phyloP scores from a whole-genome alignment of 2,329 filamentous ascomycete genomes.

The Penicillium sumatraense region DNA sequence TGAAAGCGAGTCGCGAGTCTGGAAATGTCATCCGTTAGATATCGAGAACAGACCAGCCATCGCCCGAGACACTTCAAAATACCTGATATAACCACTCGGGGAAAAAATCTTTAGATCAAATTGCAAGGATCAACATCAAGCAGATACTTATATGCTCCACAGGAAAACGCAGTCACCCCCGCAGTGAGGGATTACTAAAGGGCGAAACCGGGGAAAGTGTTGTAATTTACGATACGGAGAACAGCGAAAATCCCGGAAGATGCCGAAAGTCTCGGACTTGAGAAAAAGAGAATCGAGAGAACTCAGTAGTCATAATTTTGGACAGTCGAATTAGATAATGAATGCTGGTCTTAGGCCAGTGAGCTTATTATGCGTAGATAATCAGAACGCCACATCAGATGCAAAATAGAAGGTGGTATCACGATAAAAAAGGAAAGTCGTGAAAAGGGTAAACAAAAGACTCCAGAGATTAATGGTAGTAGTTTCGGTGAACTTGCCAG shows the following conservation, averaged over 20 bases:
- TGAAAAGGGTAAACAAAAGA: no score
- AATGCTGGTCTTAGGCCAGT: neutral
- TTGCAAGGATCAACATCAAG: neutral
- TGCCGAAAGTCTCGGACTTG: neutral
- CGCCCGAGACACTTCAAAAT: neutral
- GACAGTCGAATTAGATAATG: neutral
- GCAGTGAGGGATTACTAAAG: neutral
- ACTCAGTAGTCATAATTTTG: neutral
- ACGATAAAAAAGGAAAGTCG: no score
- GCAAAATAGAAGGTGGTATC: constrained; percentile 18
- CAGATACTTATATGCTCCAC: neutral
- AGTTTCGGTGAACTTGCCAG: constrained; percentile 55
- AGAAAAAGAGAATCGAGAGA: neutral
- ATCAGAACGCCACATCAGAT: constrained; percentile 17
- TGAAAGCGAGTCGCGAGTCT: no score
- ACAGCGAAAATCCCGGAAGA: neutral
- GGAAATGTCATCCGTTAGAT: neutral
- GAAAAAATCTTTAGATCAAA: neutral
- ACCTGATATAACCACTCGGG: neutral
- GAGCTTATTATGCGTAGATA: neutral
- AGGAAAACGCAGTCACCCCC: neutral
- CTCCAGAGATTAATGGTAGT: constrained; percentile 25
- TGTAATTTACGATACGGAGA: neutral
- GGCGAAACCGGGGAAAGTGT: neutral
- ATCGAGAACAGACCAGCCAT: neutral